Evolutionary conservation across 495 filamentous ascomycete genomes (phyloP), one percentile per base, ranked within the genome.

Genomic region (Glutinoglossum americanum): DNA sequence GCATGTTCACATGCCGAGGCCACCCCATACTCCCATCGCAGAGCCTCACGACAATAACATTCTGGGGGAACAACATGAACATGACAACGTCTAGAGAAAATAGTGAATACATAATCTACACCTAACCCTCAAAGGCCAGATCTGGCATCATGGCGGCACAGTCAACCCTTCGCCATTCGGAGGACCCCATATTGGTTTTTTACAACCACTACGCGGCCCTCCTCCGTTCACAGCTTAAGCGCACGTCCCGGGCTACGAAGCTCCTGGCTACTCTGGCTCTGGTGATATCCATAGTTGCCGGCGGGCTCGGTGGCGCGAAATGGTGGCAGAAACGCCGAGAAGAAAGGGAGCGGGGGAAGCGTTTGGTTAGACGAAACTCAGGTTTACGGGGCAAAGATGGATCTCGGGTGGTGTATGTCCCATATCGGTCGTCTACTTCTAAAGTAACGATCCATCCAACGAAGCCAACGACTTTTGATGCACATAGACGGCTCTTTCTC

Each of bases 391-490:
- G 89, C 57, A 94, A 93, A 70, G 92, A 97, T 74, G 93, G 93
- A 35, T 89, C 87, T 11, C 76, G 93, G 54, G 89, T 85, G 10
- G 89, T 99, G 58, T 95, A 89, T 65, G 92, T 99, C 33, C 89
- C 90, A 5, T 94, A 97, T 68, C 85, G 82, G 60, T 78, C 82
- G 44, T 67, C 73, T 45, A 92, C 89, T 7, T 84, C 88, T 33
- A 93, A 93, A 67, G 89, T 99, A 37, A 82, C 82, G 55, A 95
- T 99, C 54, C 76, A 86, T 64, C 83, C 83, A n/a, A 99, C 93
- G 9, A 96, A 95, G 68, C 76, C 80, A 8, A 84, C 85, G 26
- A 96, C 93, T 5, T 99, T 96, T 67, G 88, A 97, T 74, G 93
- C 93, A 32, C 93, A 99, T 68, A 79, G 90, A 35, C 77, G 93